Base-by-base conservation (phyloP, 2,329 filamentous ascomycete genomes). In the Trichoderma atrobrunneum region DNA sequence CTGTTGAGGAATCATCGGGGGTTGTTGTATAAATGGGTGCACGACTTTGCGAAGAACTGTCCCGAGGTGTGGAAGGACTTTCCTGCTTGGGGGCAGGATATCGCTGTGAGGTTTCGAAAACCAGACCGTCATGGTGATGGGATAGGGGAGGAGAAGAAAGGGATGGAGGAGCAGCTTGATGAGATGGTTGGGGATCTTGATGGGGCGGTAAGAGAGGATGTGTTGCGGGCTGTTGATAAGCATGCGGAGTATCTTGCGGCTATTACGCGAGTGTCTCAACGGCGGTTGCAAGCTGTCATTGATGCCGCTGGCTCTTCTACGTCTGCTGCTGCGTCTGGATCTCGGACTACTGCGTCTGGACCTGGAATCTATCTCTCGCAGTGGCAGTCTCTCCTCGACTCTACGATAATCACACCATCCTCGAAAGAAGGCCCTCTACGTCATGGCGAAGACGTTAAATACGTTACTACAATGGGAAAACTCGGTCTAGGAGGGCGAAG, bases 371-470 rank as follows among this genome's bases (percentile, higher is more conserved):
- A 92, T 77, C 86, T 94, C 28, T 85, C 88, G 1, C 87, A 89
- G 64, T 95, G 93, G 92, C 91, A 94, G 78, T 84, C 87, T 1
- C 83, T 94, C 7, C 83, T 95, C 3, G 90, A 94, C 78, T 83
- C 86, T n/a, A 93, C 92, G 0, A 79, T 86, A 60, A 90, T 95
- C 73, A 92, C 91, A 1, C 91, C 93, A 0, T 85, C 82, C 0
- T 56, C 61, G 16, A 48, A 56, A n/a, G 14, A 36, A 18, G 69
- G 91, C 0, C 82, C 84, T 1, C 79, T 91, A 0, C 84, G 91
- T 0, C 78, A 74, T 8, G 89, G 88, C 16, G 85, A 81, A 39
- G 87, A 89, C 21, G 86, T 89, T 32, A 86, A 83, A 77, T 79
- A 81, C 54, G 74, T 78, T 28, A 79, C 81, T 54, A 81, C 82